Base-by-base conservation (phyloP, 441 rosid genomes). In the Jatropha multifida region DNA sequence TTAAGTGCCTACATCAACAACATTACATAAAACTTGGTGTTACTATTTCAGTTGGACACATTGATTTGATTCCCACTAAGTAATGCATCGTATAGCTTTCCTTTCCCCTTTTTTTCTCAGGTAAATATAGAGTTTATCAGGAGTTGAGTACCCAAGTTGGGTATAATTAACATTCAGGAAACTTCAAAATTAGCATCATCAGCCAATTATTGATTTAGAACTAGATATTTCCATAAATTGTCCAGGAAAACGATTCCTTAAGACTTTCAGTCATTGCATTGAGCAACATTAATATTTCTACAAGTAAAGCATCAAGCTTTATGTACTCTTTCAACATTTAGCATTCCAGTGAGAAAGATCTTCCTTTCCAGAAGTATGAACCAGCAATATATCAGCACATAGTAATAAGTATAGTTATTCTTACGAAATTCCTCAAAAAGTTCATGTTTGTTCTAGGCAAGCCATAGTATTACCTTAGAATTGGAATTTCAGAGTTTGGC, bases 401-500 rank as follows among this genome's bases (percentile, higher is more conserved):
- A 1, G 59, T n/a, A 54, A 54, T 17, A 18, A 54, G 59, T 2
- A 17, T 44, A 15, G 5, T 54, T 17, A 54, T 54, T 12, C 3
- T 52, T 52, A 52, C 56, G 17, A 17, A 52, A 52, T 14, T 15
- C 17, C 4, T 52, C 17, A 13, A 52, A 52, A 52, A 54, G 1
- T 3, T 54, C 23, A 4, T 54, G 20, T 4, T 54, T 20, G 20
- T 58, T 58, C 10, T 58, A 58, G 13, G 10, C 61, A 6, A 7
- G 32, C 32, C 23, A 58, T 20, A 20, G 60, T 51, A 51, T 3
- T 56, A 4, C n/a, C 51, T n/a, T n/a, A 15, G 49, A 14, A 60
- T 12, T 37, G 58, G 41, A 68, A 56, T 14, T 79, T 88, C 80
- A 91, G 52, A 91, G 81, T 84, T 87, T 93, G 70, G 94, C 77